Evolutionary conservation across 2,329 filamentous ascomycete species (phyloP), one percentile per base, ranked within the genome.

Genomic region (Anisogramma anomala): DNA sequence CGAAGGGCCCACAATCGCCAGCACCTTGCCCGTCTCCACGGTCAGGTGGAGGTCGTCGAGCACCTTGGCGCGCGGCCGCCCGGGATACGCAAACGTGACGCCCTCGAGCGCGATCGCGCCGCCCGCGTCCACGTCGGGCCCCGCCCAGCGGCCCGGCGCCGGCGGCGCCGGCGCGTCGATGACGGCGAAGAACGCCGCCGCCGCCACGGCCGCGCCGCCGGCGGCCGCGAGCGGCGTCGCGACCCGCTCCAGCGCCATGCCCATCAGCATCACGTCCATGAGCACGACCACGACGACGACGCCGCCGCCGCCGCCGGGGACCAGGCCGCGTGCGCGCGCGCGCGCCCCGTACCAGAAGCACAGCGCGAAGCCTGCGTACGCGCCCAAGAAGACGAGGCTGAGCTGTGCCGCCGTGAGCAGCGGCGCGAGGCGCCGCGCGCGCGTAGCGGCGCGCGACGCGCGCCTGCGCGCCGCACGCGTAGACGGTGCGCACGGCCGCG

Each of bases 1-100:
- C 2, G 78, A 83, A 0, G 79, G 73, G 0, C 82, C 82, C 15
- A 87, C 82, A 14, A 87, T 79, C 2, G 82, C 82, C 1, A 80
- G 84, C 2, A 79, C 71, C 52, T 82, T 81, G 15, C 79, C 78
- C 6, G 72, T 67, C 45, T 72, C 65, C 41, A 85, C 72, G 0
- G 57, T 63, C 7, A 84, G 58, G 50, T 70, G 67, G 3, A 84
- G 56, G 3, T 67, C 60, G 49, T 82, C 69, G 1, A 84, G 58
- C 0, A 84, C 73, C 51, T 74, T 75, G 46, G 79, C 71, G 43
- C 78, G 69, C 0, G 77, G 74, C 10, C 79, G 67, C 36, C 64
- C 75, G 0, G 83, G 83, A 51, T 88, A 88, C 2, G 80, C 73
- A 52, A 88, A 87, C n/a, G 68, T 72, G 9, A 88, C 72, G 31